Percentiles rank a stretch among this genome's conserved stretches.
These are phyloP conservation scores for Ceratobasidium sp. DNA, from an alignment of 1,284 basidiomycete genomes.

Conservation along the genomic window DNA sequence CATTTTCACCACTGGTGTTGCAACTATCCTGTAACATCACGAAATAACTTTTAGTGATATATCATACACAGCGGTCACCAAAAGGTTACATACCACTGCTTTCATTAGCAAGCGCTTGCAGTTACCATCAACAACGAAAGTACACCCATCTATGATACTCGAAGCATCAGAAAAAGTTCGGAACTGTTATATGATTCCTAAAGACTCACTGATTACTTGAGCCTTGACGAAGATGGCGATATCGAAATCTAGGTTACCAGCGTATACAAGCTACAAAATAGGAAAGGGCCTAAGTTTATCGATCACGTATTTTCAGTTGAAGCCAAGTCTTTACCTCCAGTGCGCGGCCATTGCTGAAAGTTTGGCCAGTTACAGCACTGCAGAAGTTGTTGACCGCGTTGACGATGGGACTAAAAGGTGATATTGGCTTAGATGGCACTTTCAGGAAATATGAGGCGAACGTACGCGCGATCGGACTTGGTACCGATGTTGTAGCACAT, in stretches of 20 bases:
- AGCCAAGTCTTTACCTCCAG: background rate
- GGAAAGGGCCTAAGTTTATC: background rate
- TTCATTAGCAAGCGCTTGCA: background rate
- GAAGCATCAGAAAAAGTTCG: too few relatives aligned
- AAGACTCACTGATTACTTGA: background rate
- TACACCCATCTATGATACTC: background rate
- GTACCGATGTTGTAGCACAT: background rate
- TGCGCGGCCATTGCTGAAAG: background rate
- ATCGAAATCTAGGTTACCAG: background rate
- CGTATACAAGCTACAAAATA: background rate
- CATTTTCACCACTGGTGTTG: slow-evolving; percentile 1
- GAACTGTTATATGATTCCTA: background rate
- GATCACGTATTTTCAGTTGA: background rate
- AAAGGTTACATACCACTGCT: background rate
- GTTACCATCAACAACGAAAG: background rate
- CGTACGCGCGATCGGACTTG: background rate
- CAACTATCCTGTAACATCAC: slow-evolving; percentile 2
- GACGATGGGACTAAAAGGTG: background rate
- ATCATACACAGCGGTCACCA: background rate
- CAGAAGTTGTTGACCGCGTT: background rate
- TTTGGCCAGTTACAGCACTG: background rate
- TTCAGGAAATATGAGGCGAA: background rate
- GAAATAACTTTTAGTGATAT: background rate
- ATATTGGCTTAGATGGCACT: background rate
- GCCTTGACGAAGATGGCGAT: slow-evolving; percentile 1